Conservation (phyloP, 805 yeast genomes). For the Pichia gijzeniarum region DNA sequence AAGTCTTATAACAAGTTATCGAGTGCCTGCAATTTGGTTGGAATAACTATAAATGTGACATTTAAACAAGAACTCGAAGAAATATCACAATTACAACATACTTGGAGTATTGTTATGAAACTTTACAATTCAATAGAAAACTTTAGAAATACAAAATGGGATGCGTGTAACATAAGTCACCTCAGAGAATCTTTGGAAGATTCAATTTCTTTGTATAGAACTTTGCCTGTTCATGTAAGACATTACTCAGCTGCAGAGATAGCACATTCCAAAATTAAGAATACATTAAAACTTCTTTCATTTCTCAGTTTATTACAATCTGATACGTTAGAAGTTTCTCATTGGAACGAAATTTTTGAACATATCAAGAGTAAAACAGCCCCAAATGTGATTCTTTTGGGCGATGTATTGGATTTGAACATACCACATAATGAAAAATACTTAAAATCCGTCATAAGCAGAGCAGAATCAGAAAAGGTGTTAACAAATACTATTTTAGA, state of each 20-base stretch:
- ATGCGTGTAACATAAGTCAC: conserved; percentile 35
- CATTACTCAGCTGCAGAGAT: conserved; percentile 65
- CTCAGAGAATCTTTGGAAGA: conserved; percentile 46
- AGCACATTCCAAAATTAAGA: conserved; percentile 41
- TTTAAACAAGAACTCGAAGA: conserved; percentile 39
- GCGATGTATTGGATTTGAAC: conserved; percentile 57
- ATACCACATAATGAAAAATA: conserved; percentile 37
- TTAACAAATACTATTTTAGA: conserved; percentile 50
- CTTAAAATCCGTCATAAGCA: conserved; percentile 44
- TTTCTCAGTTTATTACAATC: conserved; percentile 43
- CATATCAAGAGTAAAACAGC: conserved; percentile 16
- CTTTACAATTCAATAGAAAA: conserved; percentile 42
- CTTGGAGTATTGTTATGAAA: conserved; percentile 56
- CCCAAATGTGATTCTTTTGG: conserved; percentile 36
- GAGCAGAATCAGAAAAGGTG: conserved; percentile 67
- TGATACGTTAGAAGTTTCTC: conserved; percentile 55
- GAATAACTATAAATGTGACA: conserved; percentile 15
- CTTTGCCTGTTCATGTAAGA: conserved; percentile 51
- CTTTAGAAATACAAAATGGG: conserved; percentile 44
- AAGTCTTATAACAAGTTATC: conserved; percentile 19
- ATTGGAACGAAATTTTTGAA: conserved; percentile 51
- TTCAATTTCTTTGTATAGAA: conserved; percentile 38
- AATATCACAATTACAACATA: conserved; percentile 46
- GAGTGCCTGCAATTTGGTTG: conserved; percentile 32
- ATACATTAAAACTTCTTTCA: conserved; percentile 33